Evolutionary conservation across 441 rosid genomes (phyloP).

Genomic region (Raphanus hybrid): DNA sequence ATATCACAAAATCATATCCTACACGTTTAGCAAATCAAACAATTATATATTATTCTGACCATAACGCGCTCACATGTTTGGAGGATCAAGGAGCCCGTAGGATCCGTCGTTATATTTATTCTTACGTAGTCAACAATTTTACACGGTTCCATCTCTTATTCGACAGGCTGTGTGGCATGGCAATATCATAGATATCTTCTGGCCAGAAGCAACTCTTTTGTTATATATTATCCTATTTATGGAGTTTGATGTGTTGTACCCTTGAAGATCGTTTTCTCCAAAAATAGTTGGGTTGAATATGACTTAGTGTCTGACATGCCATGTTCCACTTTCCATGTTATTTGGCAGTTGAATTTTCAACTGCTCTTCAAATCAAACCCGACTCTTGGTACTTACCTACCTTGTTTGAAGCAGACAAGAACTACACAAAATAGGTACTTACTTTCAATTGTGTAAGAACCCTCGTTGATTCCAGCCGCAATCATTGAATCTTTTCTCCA

Average conservation of each 20-base stretch:
- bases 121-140: not conserved
- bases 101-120: constrained; percentile 6
- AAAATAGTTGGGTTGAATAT: constrained; percentile 3
- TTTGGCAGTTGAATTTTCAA: not conserved
- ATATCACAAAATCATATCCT: not conserved
- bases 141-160: constrained; percentile 7
- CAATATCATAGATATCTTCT: constrained; percentile 1
- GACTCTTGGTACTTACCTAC: not conserved
- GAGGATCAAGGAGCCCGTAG: not conserved
- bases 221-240: constrained; percentile 4
- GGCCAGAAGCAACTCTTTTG: not conserved
- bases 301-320: constrained; percentile 2
- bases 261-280: not conserved
- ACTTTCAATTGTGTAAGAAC: not conserved
- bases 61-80: not conserved
- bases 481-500: not conserved
- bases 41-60: not conserved
- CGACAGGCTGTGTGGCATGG: constrained; percentile 9
- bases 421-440: not conserved
- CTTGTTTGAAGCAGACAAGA: constrained; percentile 2
- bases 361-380: constrained; percentile 6
- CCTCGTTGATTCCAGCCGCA: constrained; percentile 8
- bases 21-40: not conserved
- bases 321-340: constrained; percentile 2
- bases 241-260: not conserved